Evolutionary conservation across 2,329 filamentous ascomycete genomes (phyloP).

Genomic region (Fusarium aywerte): DNA sequence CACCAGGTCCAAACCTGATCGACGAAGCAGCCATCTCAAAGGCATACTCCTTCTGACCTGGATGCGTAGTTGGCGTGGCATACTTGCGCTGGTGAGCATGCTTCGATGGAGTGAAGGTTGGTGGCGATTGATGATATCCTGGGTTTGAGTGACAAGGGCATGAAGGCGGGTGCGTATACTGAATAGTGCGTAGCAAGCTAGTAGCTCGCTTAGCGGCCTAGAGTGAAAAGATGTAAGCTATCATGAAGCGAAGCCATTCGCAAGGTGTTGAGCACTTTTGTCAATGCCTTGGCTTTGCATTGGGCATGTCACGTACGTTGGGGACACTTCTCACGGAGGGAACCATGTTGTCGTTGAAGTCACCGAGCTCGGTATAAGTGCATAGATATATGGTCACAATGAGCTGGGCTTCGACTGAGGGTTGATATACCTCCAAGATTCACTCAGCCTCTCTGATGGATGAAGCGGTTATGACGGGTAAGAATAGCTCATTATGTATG

Average conservation of each 20-base stretch:
- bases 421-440: constrained; percentile 6
- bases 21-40: constrained; percentile 98
- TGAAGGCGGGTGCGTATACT: constrained; percentile 85
- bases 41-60: constrained; percentile 89
- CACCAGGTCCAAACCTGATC: constrained; percentile 92
- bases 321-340: constrained; percentile 49
- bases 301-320: constrained; percentile 46
- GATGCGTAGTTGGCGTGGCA: constrained; percentile 74
- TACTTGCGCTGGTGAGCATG: constrained; percentile 59
- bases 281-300: neutral
- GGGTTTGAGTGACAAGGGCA: constrained; percentile 96
- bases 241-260: neutral
- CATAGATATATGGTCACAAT: neutral
- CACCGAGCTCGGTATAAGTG: neutral
- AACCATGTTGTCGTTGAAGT: constrained; percentile 42
- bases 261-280: neutral
- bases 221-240: constrained; percentile 1
- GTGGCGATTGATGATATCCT: constrained; percentile 74
- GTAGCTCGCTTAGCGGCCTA: constrained; percentile 72
- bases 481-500: constrained; percentile 19
- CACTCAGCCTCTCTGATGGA: constrained; percentile 4
- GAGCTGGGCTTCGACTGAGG: neutral
- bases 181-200: constrained; percentile 85
- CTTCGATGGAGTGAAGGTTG: constrained; percentile 64
- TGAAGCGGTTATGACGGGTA: constrained; percentile 27